Evolutionary conservation across 805 yeast genomes (phyloP), one percentile per base, ranked within the genome.

Genomic region (Yarrowia keelungensis): DNA sequence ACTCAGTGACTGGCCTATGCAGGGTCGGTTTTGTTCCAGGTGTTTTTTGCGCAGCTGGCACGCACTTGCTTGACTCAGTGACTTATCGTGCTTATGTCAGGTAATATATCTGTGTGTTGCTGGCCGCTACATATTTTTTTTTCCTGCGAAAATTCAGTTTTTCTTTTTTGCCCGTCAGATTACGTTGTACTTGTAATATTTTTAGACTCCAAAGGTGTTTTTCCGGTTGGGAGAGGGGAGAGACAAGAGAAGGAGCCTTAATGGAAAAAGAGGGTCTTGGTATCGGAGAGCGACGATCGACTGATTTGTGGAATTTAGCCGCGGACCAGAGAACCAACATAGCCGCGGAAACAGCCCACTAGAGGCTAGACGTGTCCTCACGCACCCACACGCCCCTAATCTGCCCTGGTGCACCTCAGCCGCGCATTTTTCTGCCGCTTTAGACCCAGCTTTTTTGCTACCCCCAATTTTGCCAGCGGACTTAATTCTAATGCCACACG

Each of bases 401-500:
- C 26, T 3, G 19, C 32, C 32, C 32, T 26, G 32, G 38, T 12
- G 35, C 36, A 32, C 14, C 26, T 54, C 61, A 54, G 61, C 61
- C 61, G 61, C 61, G 61, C 62, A 26, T 42, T 41, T 41, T 54
- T 56, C 38, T 54, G 46, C 46, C 61, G 19, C 22, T 54, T 22
- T 41, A 39, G 61, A 22, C 43, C 19, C 19, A 8, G 7, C 16
- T 26, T 14, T 15, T 35, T 32, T 19, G 36, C 16, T 14, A n/a
- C 45, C 62, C 62, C 62, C 62, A 22, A 41, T 15, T 41, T 26
- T 56, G 4, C 12, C 26, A n/a, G n/a, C 61, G 62, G 62, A 56
- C 47, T 41, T 56, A 56, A 47, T 47, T 35, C 22, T 47, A 47
- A 5, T 11, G 36, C 15, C 51, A 47, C 51, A 12, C 32, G 32